Percentiles rank a stretch among this genome's conserved stretches.
Evolutionary conservation across 163 green algal genomes (phyloP).

Genomic region (Chloromonas sp.): DNA sequence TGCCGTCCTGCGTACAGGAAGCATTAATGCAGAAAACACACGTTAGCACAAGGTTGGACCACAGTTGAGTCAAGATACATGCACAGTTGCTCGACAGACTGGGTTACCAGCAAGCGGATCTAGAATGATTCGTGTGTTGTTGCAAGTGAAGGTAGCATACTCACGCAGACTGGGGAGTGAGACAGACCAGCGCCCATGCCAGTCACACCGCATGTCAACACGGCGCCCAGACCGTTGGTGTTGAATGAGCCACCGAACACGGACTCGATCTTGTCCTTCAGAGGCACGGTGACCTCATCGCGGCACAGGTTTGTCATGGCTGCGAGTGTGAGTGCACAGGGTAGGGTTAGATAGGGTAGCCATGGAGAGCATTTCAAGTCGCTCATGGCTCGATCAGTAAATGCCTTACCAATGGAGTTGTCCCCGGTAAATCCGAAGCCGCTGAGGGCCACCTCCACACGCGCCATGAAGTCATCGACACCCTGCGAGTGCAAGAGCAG

Average conservation of each 20-base stretch:
- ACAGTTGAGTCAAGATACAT: background rate
- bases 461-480: conserved; percentile 44
- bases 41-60: background rate
- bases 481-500: background rate
- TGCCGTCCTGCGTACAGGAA: background rate
- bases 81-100: background rate
- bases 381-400: background rate
- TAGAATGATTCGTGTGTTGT: background rate
- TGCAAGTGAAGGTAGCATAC: conserved; percentile 22
- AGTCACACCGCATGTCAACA: conserved; percentile 77
- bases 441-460: conserved; percentile 44
- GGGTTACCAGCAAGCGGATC: background rate
- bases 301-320: conserved; percentile 60
- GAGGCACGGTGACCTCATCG: conserved; percentile 71
- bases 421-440: conserved; percentile 62
- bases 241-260: conserved; percentile 77
- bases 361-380: background rate
- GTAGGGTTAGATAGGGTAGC: background rate
- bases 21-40: background rate
- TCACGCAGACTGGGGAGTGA: conserved; percentile 51
- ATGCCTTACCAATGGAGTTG: background rate
- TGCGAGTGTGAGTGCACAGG: background rate
- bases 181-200: conserved; percentile 68
- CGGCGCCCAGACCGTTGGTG: conserved; percentile 63
- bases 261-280: conserved; percentile 84